These are phyloP conservation scores for Thelonectria rubi DNA, from an alignment of 2,329 filamentous ascomycete species.

Conservation along the genomic window DNA sequence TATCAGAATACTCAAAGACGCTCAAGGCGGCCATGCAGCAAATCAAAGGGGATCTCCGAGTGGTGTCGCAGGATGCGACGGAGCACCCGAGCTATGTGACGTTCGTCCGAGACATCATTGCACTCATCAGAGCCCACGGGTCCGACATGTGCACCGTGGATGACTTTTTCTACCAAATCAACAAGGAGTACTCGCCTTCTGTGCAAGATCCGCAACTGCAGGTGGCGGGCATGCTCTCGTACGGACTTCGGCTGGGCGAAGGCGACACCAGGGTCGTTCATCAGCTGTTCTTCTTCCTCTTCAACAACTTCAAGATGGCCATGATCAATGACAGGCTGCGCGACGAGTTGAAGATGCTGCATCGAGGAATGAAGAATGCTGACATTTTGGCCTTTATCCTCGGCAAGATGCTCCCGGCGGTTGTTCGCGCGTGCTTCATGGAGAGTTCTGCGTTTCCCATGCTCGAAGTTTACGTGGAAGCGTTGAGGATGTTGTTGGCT, in stretches of 20 bases:
- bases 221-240: constrained; percentile 63
- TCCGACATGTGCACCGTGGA: constrained; percentile 64
- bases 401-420: constrained; percentile 63
- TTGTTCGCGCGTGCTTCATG: constrained; percentile 52
- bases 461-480: constrained; percentile 60
- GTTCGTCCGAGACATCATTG: constrained; percentile 63
- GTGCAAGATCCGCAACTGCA: constrained; percentile 65
- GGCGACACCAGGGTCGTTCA: constrained; percentile 57
- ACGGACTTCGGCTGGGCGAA: constrained; percentile 63
- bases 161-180: constrained; percentile 65
- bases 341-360: constrained; percentile 57
- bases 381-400: constrained; percentile 59
- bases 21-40: constrained; percentile 62
- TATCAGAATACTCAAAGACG: constrained; percentile 53
- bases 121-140: constrained; percentile 63
- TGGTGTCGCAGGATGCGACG: constrained; percentile 46
- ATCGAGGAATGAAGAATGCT: constrained; percentile 57
- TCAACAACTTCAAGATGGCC: constrained; percentile 65
- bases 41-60: constrained; percentile 60
- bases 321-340: constrained; percentile 59
- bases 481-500: constrained; percentile 50
- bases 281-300: constrained; percentile 65
- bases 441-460: constrained; percentile 55
- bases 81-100: constrained; percentile 59
- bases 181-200: constrained; percentile 64